Evolutionary conservation across 78 protist species (phyloP), one percentile per base, ranked within the genome.

Genomic region (Dictyostelium discoideum): DNA sequence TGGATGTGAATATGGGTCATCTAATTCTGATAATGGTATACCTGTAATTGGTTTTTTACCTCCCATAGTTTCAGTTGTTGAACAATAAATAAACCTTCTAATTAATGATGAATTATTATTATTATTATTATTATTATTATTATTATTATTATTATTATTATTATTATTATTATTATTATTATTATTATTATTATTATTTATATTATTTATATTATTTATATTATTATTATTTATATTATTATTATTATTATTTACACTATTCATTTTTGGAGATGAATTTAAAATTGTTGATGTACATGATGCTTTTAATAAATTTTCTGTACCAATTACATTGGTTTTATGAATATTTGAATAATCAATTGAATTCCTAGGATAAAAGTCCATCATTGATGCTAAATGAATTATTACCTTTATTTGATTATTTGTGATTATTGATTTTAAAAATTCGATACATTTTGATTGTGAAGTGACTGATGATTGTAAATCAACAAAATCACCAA

Each of bases 301-400:
- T 50, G 95, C 78, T 22, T 90, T 83, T n/a, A 90, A 82, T 37
- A 90, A 57, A 82, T 90, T 90, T 39, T 72, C 50, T 11, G 88
- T 82, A 32, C 87, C 95, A 14, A 90, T 48, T 20, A 90, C 95
- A 54, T 90, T 90, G 20, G 95, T 82, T 42, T 73, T 82, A 40
- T 48, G 76, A 4, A 90, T 37, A 37, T 37, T 20, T 74, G 81
- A 42, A 11, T 26, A 16, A 2, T 72, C 26, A 6, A 60, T 60
- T 10, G 46, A 26, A 9, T 90, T 87, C 6, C 5, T 32, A 29
- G 95, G 95, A 72, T 82, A 90, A 37, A 90, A 90, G 0, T 81
- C 88, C 95, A 90, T 90, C 26, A 69, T 50, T 22, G 95, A 86
- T 46, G 88, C 95, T 6, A 80, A 69, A 50, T 90, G 95, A 44